Percentiles rank a stretch among this genome's conserved stretches.
Conservation (phyloP, 75 land plant species). For the Chamaecyparis obtusa region DNA sequence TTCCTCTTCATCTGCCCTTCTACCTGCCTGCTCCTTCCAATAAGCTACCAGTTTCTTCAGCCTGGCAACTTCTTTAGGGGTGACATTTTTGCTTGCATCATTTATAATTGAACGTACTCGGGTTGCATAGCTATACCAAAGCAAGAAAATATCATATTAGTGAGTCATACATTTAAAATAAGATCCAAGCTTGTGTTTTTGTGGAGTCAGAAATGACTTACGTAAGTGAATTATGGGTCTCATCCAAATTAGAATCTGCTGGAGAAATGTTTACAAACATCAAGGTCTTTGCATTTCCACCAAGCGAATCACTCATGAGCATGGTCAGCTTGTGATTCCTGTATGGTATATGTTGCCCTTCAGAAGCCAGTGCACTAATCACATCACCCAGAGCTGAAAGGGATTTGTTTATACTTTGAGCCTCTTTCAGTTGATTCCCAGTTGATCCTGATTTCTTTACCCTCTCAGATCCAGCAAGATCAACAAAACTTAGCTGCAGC, state of each 20-base stretch:
- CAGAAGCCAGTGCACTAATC: constrained; percentile 87
- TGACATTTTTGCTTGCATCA: constrained; percentile 88
- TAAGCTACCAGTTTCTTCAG: constrained; percentile 76
- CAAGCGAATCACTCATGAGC: constrained; percentile 99
- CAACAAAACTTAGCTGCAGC: constrained; percentile 91
- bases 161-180: neutral
- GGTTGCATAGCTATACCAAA: constrained; percentile 78
- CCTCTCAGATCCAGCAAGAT: constrained; percentile 98
- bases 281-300: constrained; percentile 97
- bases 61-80: constrained; percentile 81
- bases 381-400: constrained; percentile 98
- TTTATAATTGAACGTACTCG: constrained; percentile 92
- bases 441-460: constrained; percentile 93
- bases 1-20: constrained; percentile 75
- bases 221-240: constrained; percentile 89
- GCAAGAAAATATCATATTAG: neutral
- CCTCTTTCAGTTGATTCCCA: constrained; percentile 89
- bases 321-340: constrained; percentile 96
- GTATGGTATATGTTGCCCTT: constrained; percentile 89
- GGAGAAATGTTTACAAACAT: constrained; percentile 98
- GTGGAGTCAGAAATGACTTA: constrained; percentile 25
- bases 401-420: constrained; percentile 97
- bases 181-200: neutral
- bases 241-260: constrained; percentile 92
- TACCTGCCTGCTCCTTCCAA: constrained; percentile 98